Conservation (phyloP, 495 filamentous ascomycete genomes). For the Lophiotrema nucula region DNA sequence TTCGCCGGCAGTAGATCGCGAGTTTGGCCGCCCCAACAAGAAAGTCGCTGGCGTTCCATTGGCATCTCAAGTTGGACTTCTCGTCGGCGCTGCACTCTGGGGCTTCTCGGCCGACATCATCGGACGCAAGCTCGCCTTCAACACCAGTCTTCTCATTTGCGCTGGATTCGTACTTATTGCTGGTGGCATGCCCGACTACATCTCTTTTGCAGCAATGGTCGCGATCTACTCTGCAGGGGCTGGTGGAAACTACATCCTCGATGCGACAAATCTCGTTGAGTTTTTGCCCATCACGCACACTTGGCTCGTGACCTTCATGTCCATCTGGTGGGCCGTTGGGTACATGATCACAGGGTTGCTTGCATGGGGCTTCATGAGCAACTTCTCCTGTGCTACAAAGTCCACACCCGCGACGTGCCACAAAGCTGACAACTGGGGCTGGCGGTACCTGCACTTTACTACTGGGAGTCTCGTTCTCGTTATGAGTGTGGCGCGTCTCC, state of each 20-base stretch:
- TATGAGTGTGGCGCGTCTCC: slow-evolving; percentile 29
- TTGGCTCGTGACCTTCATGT: slow-evolving; percentile 45
- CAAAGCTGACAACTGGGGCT: slow-evolving; percentile 40
- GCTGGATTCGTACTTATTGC: slow-evolving; percentile 41
- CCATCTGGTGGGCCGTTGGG: slow-evolving; percentile 44
- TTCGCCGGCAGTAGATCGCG: slow-evolving; percentile 39
- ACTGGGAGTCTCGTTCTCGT: slow-evolving; percentile 38
- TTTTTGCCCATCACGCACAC: slow-evolving; percentile 39
- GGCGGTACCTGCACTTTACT: slow-evolving; percentile 43
- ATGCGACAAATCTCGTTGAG: slow-evolving; percentile 42
- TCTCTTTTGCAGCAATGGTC: slow-evolving; percentile 42
- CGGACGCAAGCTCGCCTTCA: slow-evolving; percentile 46
- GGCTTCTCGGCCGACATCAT: slow-evolving; percentile 47
- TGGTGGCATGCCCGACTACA: slow-evolving; percentile 39
- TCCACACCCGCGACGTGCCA: slow-evolving; percentile 33
- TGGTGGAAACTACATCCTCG: slow-evolving; percentile 43
- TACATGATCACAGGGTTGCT: slow-evolving; percentile 45
- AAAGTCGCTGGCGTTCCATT: slow-evolving; percentile 39
- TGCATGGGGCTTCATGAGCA: slow-evolving; percentile 46
- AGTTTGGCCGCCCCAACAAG: slow-evolving; percentile 37
- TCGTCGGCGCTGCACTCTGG: slow-evolving; percentile 45
- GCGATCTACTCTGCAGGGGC: slow-evolving; percentile 44
- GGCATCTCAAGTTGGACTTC: slow-evolving; percentile 41
- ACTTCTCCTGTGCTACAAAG: slow-evolving; percentile 39
- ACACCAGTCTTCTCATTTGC: slow-evolving; percentile 44